Evolutionary conservation across 805 yeast species (phyloP).

Genomic region (Saccharomycopsis malanga): DNA sequence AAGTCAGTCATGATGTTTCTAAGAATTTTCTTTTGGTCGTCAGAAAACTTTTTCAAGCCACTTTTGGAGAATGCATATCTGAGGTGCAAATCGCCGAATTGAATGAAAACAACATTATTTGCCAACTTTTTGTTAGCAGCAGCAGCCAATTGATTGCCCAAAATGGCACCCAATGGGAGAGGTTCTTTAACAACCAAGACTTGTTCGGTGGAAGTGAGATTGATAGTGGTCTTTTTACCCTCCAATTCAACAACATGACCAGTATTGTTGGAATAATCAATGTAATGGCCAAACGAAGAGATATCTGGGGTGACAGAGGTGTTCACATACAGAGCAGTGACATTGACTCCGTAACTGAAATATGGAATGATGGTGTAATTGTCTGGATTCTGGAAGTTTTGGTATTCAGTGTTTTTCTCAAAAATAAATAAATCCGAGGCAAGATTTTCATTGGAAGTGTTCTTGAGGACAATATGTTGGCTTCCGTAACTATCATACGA

Average conservation of each 20-base stretch:
- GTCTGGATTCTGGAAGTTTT: slow-evolving; percentile 16
- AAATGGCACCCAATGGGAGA: slow-evolving; percentile 2
- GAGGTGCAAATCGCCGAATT: slow-evolving; percentile 15
- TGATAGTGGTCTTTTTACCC: slow-evolving; percentile 11
- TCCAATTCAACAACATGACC: slow-evolving; percentile 10
- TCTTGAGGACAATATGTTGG: slow-evolving; percentile 11
- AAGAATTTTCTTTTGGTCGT: slow-evolving; percentile 8
- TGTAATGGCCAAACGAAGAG: slow-evolving; percentile 12
- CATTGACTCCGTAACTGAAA: slow-evolving; percentile 20
- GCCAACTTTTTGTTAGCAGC: slow-evolving; percentile 16
- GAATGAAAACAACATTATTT: slow-evolving; percentile 16
- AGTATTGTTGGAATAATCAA: slow-evolving; percentile 1
- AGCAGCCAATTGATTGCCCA: slow-evolving; percentile 5
- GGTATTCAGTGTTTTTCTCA: slow-evolving; percentile 11
- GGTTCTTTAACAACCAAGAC: slow-evolving; percentile 10
- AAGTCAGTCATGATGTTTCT: slow-evolving; percentile 10
- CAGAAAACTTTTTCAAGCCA: slow-evolving; percentile 1
- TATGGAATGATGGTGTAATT: slow-evolving; percentile 19
- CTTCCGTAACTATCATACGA: slow-evolving; percentile 11
- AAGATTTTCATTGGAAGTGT: slow-evolving; percentile 1
- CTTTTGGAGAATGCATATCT: slow-evolving; percentile 7
- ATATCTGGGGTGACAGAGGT: slow-evolving; percentile 1
- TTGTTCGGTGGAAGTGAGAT: slow-evolving; percentile 15
- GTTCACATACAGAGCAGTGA: slow-evolving; percentile 8
- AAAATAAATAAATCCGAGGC: slow-evolving; percentile 5